Conservation (phyloP, 768 basidiomycete species). For the Megacollybia marginata region DNA sequence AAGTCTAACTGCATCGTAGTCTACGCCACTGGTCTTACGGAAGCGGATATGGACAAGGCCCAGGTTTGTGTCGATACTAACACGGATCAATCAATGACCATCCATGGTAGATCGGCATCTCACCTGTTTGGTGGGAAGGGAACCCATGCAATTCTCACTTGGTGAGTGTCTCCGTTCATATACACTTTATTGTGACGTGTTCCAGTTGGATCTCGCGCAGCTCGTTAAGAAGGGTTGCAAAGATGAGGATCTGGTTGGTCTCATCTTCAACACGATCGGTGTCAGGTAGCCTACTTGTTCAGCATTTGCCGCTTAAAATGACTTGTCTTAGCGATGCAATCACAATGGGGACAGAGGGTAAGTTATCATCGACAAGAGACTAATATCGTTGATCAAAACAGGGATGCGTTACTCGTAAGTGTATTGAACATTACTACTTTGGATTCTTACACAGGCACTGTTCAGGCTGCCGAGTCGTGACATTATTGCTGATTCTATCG, state of each 20-base stretch:
- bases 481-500: conserved; percentile 85
- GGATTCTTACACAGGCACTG: too few species aligned
- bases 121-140: conserved; percentile 90
- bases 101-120: conserved; percentile 69
- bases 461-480: conserved; percentile 77
- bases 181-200: conserved; percentile 1
- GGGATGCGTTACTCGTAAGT: conserved; percentile 86
- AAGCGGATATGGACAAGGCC: conserved; percentile 78
- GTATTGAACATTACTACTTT: background rate
- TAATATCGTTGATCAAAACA: conserved; percentile 17
- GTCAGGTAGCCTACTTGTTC: conserved; percentile 47
- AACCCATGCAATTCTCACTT: conserved; percentile 86
- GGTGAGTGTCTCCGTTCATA: conserved; percentile 23
- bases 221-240: conserved; percentile 79
- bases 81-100: background rate
- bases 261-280: conserved; percentile 82
- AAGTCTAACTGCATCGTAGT: conserved; percentile 31
- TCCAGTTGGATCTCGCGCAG: conserved; percentile 68
- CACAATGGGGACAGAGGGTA: conserved; percentile 85
- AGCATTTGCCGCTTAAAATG: background rate
- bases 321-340: conserved; percentile 59
- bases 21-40: conserved; percentile 70
- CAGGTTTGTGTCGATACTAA: conserved; percentile 38
- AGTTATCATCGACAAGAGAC: conserved; percentile 8
- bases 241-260: conserved; percentile 72